Conservation (phyloP, 345 rosid genomes). For the Murraya koenigii region DNA sequence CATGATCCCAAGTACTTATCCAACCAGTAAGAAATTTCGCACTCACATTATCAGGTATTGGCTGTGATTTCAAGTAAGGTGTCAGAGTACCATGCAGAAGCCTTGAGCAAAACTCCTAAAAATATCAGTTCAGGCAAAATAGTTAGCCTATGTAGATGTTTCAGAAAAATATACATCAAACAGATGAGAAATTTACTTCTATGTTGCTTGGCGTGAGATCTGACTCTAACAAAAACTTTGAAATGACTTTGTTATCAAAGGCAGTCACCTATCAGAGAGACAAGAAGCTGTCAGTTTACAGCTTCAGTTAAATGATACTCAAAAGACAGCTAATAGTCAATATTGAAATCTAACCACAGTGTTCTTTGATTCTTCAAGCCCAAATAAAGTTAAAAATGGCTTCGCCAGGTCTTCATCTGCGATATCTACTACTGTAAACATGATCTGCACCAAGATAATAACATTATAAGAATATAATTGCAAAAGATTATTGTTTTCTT, state of each 20-base stretch:
- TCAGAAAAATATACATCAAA: conserved; percentile 1
- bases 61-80: conserved; percentile 73
- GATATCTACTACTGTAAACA: conserved; percentile 67
- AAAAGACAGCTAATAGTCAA: conserved; percentile 1
- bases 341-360: conserved; percentile 48
- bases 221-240: conserved; percentile 67
- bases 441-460: conserved; percentile 48
- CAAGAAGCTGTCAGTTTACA: conserved; percentile 13
- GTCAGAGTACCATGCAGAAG: conserved; percentile 53
- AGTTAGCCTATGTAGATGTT: conserved; percentile 8
- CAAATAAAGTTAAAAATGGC: conserved; percentile 79
- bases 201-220: conserved; percentile 62
- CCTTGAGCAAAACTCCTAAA: conserved; percentile 62
- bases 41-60: conserved; percentile 79
- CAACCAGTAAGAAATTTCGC: not conserved
- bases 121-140: conserved; percentile 19
- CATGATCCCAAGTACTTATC: not conserved
- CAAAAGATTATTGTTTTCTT: not conserved
- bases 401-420: conserved; percentile 76
- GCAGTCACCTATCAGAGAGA: conserved; percentile 66
- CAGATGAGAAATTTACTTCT: conserved; percentile 46
- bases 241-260: conserved; percentile 60
- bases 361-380: conserved; percentile 62
- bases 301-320: conserved; percentile 9
- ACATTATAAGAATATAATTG: conserved; percentile 11